Evolutionary conservation across 2,329 filamentous ascomycete species (phyloP).

Genomic region (Periconia digitata): DNA sequence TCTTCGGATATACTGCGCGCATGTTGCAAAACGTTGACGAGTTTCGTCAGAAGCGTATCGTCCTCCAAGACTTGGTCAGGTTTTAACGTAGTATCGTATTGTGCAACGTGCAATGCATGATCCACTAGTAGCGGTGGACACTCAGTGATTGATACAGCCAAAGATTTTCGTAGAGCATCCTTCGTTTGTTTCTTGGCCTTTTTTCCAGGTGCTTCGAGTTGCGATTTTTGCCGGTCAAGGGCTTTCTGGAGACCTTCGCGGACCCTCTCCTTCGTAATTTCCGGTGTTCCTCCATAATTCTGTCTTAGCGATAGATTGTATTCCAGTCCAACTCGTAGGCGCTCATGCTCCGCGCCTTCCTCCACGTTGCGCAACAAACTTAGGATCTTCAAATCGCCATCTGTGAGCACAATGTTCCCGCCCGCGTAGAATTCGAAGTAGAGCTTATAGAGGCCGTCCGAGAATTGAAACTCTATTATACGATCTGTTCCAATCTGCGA

Average conservation of each 20-base stretch:
- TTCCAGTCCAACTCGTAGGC: constrained; percentile 72
- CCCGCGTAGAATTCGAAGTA: constrained; percentile 96
- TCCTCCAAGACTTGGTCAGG: constrained; percentile 71
- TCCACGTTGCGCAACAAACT: constrained; percentile 77
- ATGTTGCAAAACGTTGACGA: constrained; percentile 69
- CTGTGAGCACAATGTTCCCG: constrained; percentile 92
- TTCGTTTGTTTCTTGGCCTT: constrained; percentile 75
- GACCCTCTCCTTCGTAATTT: constrained; percentile 73
- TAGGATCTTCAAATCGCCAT: constrained; percentile 79
- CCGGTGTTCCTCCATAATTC: constrained; percentile 76
- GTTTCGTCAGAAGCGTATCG: constrained; percentile 63
- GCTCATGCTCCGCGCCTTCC: constrained; percentile 81
- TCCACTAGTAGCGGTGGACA: constrained; percentile 86
- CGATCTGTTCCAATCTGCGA: constrained; percentile 89
- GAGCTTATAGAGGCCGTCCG: constrained; percentile 82
- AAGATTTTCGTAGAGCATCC: constrained; percentile 74
- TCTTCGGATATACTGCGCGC: constrained; percentile 70
- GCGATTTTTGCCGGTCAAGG: constrained; percentile 58
- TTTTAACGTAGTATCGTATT: constrained; percentile 69
- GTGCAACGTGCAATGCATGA: constrained; percentile 71
- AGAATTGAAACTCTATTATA: constrained; percentile 89
- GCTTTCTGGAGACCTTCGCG: constrained; percentile 68
- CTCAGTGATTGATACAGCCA: constrained; percentile 84
- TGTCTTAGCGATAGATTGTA: constrained; percentile 83
- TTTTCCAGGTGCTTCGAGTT: constrained; percentile 54